Evolutionary conservation across 2,329 filamentous ascomycete species (phyloP).

Genomic region (Ophiocordyceps robertsii): DNA sequence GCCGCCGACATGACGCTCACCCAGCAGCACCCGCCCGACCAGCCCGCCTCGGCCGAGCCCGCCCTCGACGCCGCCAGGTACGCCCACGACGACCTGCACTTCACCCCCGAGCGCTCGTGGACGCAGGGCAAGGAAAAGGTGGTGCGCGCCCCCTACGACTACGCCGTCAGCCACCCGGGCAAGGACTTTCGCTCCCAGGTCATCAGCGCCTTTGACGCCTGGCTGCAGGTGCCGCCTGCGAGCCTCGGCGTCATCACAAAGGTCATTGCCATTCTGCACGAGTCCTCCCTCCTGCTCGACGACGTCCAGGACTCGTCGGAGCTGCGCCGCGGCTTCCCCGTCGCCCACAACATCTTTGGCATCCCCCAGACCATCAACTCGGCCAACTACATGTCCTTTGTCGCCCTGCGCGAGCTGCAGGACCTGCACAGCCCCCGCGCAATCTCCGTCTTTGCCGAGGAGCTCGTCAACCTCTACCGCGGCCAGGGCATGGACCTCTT

Average conservation of each 20-base stretch:
- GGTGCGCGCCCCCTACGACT: conserved; percentile 66
- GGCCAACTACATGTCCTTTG: conserved; percentile 82
- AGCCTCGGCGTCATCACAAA: conserved; percentile 63
- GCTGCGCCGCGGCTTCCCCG: conserved; percentile 65
- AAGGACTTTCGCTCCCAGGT: conserved; percentile 75
- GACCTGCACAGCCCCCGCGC: conserved; percentile 54
- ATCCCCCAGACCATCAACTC: conserved; percentile 82
- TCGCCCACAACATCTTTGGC: conserved; percentile 75
- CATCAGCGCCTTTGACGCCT: conserved; percentile 69
- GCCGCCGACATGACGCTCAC: conserved; percentile 10
- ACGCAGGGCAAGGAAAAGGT: conserved; percentile 63
- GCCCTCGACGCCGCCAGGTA: conserved; percentile 38
- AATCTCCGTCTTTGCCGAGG: conserved; percentile 64
- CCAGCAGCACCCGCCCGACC: conserved; percentile 19
- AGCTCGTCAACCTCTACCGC: conserved; percentile 71
- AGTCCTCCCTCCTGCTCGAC: conserved; percentile 70
- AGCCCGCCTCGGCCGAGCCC: conserved; percentile 10
- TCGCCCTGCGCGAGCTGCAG: conserved; percentile 61
- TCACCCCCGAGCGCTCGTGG: conserved; percentile 43
- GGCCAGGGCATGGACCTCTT: conserved; percentile 87
- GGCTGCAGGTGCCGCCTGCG: conserved; percentile 59
- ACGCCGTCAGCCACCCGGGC: conserved; percentile 64
- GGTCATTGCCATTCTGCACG: conserved; percentile 76
- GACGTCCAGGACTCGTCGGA: conserved; percentile 76
- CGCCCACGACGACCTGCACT: conserved; percentile 41